These are phyloP conservation scores for Penicillium dipodomyicola DNA, from an alignment of 495 filamentous ascomycete species.

Conservation along the genomic window DNA sequence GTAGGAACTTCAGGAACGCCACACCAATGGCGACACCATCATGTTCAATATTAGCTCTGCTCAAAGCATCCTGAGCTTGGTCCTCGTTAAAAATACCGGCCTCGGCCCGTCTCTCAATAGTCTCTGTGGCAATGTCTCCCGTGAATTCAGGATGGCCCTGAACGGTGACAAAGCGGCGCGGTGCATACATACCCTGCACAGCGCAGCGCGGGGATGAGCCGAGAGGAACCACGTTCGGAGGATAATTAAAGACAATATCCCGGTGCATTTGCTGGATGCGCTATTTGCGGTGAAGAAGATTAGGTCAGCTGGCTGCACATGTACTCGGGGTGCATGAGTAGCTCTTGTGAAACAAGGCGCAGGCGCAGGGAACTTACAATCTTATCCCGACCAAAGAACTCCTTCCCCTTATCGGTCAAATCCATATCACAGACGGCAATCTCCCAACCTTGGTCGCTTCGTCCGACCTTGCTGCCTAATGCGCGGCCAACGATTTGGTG, in stretches of 20 bases:
- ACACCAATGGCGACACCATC: slow-evolving; percentile 70
- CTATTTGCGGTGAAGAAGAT: slow-evolving; percentile 38
- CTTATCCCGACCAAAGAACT: slow-evolving; percentile 66
- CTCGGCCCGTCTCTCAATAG: slow-evolving; percentile 59
- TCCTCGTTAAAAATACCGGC: slow-evolving; percentile 65
- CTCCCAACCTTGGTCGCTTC: slow-evolving; percentile 76
- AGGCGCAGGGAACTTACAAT: slow-evolving; percentile 51
- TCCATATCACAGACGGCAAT: slow-evolving; percentile 67
- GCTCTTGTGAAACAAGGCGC: slow-evolving; percentile 1
- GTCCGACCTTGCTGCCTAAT: slow-evolving; percentile 63
- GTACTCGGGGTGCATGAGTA: not conserved
- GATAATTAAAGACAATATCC: slow-evolving; percentile 69
- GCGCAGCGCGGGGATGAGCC: slow-evolving; percentile 64
- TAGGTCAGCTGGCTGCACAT: slow-evolving; percentile 6
- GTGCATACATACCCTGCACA: slow-evolving; percentile 78
- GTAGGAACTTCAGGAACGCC: slow-evolving; percentile 72
- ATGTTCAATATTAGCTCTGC: slow-evolving; percentile 61
- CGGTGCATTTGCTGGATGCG: slow-evolving; percentile 87
- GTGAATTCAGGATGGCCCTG: slow-evolving; percentile 94
- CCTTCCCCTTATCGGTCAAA: slow-evolving; percentile 67
- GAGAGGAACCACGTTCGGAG: slow-evolving; percentile 58
- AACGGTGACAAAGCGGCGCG: slow-evolving; percentile 66
- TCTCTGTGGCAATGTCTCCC: slow-evolving; percentile 66
- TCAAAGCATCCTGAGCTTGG: slow-evolving; percentile 62
- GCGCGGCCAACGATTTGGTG: slow-evolving; percentile 87